Base-by-base conservation (phyloP, 2,329 filamentous ascomycete genomes). In the Bimuria novae-zelandiae region DNA sequence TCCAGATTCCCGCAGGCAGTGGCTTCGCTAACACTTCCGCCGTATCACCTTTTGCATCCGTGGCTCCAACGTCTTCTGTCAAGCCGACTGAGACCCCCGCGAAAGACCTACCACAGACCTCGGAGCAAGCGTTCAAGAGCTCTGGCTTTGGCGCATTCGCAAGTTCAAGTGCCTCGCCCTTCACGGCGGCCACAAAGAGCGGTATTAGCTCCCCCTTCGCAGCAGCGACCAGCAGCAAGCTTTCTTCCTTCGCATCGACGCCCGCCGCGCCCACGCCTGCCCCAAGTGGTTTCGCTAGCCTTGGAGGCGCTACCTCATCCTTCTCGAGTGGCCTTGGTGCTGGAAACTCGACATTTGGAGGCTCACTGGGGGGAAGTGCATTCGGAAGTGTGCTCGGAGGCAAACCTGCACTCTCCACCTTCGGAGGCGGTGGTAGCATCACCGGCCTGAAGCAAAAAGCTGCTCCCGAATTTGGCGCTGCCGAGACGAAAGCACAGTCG, bases 381-480 rank as follows among this genome's bases (percentile, higher is more conserved):
- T 74, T 74, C 39, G 68, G 61, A 17, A 56, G 61, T 11, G 54
- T 71, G 11, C 60, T 59, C 7, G 58, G 59, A 10, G 25, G 17
- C 19, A 32, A 27, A 39, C 61, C 29, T 59, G 67, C 42, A 76
- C 77, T 92, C 8, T 81, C 82, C 2, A 88, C 82, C 61, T 96
- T 96, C 73, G 90, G 73, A 17, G 83, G 81, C 45, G 62, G 63
- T 11, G 76, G 44, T 66, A 73, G 16, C 22, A 76, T 76, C 41
- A 72, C 79, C 54, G 76, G 77, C 1, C 57, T 76, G 65, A 83
- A 78, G 52, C 80, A 80, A 54, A 89, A 89, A 70, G 80, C 84
- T 12, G 80, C 82, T 3, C 90, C 51, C 12, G 50, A 56, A 25
- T 45, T 74, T 7, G 76, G 79, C n/a, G 77, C 80, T 14, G 85